Percentiles rank a stretch among this genome's conserved stretches.
phyloP scores from a whole-genome alignment of 129 eudicot genomes.

The Flaveria linearis region DNA sequence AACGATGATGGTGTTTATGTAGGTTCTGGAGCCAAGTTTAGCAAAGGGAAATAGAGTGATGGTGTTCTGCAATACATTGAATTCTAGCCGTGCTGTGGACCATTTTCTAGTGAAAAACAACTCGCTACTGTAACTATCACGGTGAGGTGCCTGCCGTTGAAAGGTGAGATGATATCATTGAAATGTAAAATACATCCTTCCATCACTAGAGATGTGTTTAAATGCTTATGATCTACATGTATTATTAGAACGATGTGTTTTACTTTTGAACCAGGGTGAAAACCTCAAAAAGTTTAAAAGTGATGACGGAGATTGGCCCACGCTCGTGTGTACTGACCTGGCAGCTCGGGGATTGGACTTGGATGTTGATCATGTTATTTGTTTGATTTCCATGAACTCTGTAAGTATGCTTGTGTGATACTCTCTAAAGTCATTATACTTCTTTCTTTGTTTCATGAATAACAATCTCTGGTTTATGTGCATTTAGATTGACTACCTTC shows the following conservation, averaged over 20 bases:
- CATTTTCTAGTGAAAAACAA: conserved; percentile 75
- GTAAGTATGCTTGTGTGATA: conserved; percentile 45
- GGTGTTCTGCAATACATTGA: conserved; percentile 93
- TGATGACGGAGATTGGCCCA: conserved; percentile 95
- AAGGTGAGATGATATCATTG: conserved; percentile 54
- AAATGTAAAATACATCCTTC: conserved; percentile 9
- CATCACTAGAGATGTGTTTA: background rate
- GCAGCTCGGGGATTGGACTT: conserved; percentile 97
- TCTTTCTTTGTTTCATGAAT: background rate
- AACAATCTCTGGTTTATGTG: conserved; percentile 12
- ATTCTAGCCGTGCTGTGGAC: conserved; percentile 96
- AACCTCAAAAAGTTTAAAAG: conserved; percentile 79
- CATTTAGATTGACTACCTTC: conserved; percentile 89
- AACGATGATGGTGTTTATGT: conserved; percentile 16
- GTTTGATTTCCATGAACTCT: conserved; percentile 94
- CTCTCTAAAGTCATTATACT: conserved; percentile 5
- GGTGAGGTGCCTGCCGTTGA: conserved; percentile 98
- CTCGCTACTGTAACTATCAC: conserved; percentile 93
- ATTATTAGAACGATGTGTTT: background rate
- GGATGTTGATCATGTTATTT: conserved; percentile 97
- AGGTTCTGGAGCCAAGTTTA: conserved; percentile 98
- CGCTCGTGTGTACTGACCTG: conserved; percentile 91
- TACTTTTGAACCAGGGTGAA: conserved; percentile 63
- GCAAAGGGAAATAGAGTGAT: conserved; percentile 91
- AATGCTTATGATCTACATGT: background rate